Percentiles rank a stretch among this genome's conserved stretches.
These are phyloP conservation scores for Cytauxzoon felis DNA, from an alignment of 169 alveolate genomes.

Conservation along the genomic window DNA sequence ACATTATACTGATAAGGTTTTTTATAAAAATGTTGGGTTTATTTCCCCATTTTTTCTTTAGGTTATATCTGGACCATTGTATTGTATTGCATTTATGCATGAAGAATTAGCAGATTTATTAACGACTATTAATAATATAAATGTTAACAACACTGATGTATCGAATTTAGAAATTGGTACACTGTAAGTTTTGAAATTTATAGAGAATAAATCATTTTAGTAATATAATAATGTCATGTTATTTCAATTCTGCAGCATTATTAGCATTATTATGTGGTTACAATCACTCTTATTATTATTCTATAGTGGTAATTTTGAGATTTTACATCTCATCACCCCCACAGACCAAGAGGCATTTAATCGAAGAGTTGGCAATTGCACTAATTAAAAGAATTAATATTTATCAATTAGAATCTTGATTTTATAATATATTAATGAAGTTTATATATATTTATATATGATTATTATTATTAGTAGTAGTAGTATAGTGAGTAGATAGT, in stretches of 20 bases:
- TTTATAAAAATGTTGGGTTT: neutral
- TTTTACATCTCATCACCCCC: too few species aligned
- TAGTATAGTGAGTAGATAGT: too few species aligned
- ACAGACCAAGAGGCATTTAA: neutral
- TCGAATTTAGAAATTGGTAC: constrained; percentile 20
- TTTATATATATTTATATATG: too few species aligned
- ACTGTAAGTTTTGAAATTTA: constrained; percentile 22
- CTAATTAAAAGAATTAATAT: too few species aligned
- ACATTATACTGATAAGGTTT: constrained; percentile 23
- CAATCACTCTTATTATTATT: constrained; percentile 42
- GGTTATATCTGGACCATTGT: constrained; percentile 66
- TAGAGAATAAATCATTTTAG: neutral
- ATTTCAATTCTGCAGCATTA: constrained; percentile 54
- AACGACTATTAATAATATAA: constrained; percentile 49
- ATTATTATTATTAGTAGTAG: too few species aligned
- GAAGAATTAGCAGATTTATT: constrained; percentile 79
- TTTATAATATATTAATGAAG: too few species aligned
- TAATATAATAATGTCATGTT: constrained; percentile 21
- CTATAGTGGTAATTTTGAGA: constrained; percentile 21
- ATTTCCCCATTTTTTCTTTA: neutral
- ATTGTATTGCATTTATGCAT: constrained; percentile 79
- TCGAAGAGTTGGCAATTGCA: constrained; percentile 12
- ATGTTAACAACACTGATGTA: neutral
- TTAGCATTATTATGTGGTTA: constrained; percentile 43
- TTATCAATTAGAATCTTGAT: too few species aligned